Percentiles rank a stretch among this genome's conserved stretches.
Evolutionary conservation across 2,329 filamentous ascomycete species (phyloP).

Genomic region (Boeremia lycopersici): DNA sequence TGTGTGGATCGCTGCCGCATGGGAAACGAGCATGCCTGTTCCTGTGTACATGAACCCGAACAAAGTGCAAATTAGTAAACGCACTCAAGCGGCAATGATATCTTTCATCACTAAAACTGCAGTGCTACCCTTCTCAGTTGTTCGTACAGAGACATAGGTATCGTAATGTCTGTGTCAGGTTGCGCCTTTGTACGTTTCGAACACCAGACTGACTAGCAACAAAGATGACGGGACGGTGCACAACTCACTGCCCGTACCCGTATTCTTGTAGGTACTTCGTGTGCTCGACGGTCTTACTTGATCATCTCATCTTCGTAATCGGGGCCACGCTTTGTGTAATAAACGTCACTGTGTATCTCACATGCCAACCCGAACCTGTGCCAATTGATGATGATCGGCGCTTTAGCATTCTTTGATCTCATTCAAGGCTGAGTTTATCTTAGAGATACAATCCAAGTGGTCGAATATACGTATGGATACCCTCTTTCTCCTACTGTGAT

Average conservation of each 20-base stretch:
- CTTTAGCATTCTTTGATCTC: constrained; percentile 33
- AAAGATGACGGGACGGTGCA: constrained; percentile 50
- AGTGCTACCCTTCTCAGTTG: constrained; percentile 43
- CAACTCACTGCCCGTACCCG: constrained; percentile 57
- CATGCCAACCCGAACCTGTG: constrained; percentile 54
- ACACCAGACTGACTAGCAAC: constrained; percentile 37
- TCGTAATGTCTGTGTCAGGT: constrained; percentile 55
- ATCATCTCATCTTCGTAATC: constrained; percentile 24
- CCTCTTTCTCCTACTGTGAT: too few species aligned
- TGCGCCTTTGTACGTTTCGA: constrained; percentile 26
- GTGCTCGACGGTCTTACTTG: constrained; percentile 53
- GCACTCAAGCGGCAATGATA: constrained; percentile 4
- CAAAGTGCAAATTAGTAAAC: not conserved
- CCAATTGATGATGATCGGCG: constrained; percentile 32
- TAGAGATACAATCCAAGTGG: too few species aligned
- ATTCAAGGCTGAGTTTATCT: constrained; percentile 44
- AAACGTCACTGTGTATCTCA: constrained; percentile 55
- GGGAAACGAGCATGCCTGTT: too few species aligned
- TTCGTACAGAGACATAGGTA: constrained; percentile 52
- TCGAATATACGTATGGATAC: too few species aligned
- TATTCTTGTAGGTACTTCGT: constrained; percentile 66
- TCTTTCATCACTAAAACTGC: constrained; percentile 49
- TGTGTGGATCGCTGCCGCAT: too few species aligned
- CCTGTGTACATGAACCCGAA: too few species aligned
- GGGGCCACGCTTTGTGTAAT: constrained; percentile 62